These are phyloP conservation scores for Boehmeria nivea DNA, from an alignment of 306 rosid species.

Conservation along the genomic window DNA sequence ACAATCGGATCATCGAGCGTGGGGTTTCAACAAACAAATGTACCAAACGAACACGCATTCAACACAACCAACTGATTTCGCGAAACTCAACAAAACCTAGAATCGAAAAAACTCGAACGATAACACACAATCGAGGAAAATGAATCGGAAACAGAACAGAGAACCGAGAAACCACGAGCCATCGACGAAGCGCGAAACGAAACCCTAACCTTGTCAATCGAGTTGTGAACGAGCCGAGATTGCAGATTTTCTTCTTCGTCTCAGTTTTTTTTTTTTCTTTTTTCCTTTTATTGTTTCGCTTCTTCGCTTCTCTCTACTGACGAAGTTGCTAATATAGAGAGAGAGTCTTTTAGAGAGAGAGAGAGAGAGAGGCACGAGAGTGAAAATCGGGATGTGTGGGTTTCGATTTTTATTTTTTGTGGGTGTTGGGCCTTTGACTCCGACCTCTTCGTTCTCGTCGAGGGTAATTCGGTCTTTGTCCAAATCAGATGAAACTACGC, in stretches of 20 bases:
- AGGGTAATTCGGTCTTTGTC: slow-evolving; percentile 45
- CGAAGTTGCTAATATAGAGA: slow-evolving; percentile 49
- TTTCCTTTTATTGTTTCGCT: too few species aligned
- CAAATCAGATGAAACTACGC: slow-evolving; percentile 4
- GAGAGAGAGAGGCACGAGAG: slow-evolving; percentile 13
- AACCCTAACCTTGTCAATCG: slow-evolving; percentile 48
- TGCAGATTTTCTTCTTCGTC: neutral
- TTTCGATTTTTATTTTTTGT: slow-evolving; percentile 34
- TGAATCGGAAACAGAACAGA: neutral
- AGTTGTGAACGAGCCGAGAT: slow-evolving; percentile 34
- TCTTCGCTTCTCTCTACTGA: slow-evolving; percentile 27
- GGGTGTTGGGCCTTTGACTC: slow-evolving; percentile 60
- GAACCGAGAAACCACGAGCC: slow-evolving; percentile 19
- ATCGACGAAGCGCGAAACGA: slow-evolving; percentile 11
- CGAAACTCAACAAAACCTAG: too few species aligned
- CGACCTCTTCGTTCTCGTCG: slow-evolving; percentile 31
- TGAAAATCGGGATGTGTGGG: slow-evolving; percentile 18
- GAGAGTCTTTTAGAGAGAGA: slow-evolving; percentile 21
- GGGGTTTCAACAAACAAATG: slow-evolving; percentile 15
- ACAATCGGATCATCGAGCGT: slow-evolving; percentile 35
- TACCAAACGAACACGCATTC: slow-evolving; percentile 14
- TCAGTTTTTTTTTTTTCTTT: slow-evolving; percentile 7
- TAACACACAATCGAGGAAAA: neutral
- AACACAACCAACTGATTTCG: slow-evolving; percentile 8
- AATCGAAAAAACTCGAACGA: slow-evolving; percentile 1